Evolutionary conservation across 306 rosid genomes (phyloP).

Genomic region (Prunus persica): DNA sequence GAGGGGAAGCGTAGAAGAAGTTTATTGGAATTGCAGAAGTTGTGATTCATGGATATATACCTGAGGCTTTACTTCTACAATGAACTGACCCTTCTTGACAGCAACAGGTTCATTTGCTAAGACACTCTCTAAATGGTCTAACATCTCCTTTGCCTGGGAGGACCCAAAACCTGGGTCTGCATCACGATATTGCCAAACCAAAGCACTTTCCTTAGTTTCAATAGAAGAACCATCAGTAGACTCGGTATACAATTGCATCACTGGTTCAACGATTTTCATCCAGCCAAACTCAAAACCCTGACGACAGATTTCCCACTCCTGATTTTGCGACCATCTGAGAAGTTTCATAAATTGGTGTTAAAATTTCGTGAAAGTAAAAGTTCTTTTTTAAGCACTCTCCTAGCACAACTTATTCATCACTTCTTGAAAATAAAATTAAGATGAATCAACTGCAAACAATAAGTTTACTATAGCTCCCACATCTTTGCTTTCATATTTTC

Average conservation of each 20-base stretch:
- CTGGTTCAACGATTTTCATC: constrained; percentile 80
- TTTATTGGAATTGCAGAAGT: neutral
- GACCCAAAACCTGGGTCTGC: constrained; percentile 79
- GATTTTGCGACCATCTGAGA: constrained; percentile 55
- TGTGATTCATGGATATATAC: constrained; percentile 24
- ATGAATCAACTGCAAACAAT: neutral
- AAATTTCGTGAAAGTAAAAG: neutral
- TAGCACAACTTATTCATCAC: neutral
- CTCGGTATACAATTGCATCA: constrained; percentile 70
- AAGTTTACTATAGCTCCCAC: too few relatives aligned
- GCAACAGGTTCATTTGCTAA: constrained; percentile 86
- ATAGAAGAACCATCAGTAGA: constrained; percentile 80
- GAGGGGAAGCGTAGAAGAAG: neutral
- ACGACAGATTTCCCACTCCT: constrained; percentile 58
- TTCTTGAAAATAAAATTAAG: neutral
- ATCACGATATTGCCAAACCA: constrained; percentile 80
- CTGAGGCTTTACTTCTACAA: constrained; percentile 85
- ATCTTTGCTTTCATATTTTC: neutral
- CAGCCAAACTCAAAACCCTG: constrained; percentile 63
- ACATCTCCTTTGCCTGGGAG: constrained; percentile 80
- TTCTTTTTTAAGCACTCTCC: neutral
- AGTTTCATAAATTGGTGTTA: constrained; percentile 3
- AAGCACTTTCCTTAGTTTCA: constrained; percentile 74
- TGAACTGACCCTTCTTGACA: constrained; percentile 74
- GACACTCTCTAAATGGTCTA: constrained; percentile 83